Percentiles rank a stretch among this genome's conserved stretches.
Conservation (phyloP, 768 basidiomycete genomes). For the Lactarius evosmus region DNA sequence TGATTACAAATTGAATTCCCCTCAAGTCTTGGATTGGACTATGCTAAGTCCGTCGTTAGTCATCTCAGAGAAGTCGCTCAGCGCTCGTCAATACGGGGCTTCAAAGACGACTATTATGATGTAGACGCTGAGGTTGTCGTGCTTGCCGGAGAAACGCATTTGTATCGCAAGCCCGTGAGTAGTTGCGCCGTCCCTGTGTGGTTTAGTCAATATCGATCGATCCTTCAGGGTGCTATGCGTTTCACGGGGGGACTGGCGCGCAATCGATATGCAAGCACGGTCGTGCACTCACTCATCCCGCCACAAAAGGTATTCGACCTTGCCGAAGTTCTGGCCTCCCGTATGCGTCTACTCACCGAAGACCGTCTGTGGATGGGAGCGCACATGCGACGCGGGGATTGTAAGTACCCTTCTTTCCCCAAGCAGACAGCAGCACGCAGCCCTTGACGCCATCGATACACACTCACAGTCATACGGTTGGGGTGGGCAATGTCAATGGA, state of each 20-base stretch:
- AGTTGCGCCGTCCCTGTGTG: slow-evolving; percentile 21
- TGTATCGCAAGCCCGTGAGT: slow-evolving; percentile 41
- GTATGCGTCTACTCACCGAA: slow-evolving; percentile 34
- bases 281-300: slow-evolving; percentile 9
- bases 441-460: slow-evolving; percentile 2
- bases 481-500: slow-evolving; percentile 39
- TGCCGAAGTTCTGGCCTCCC: slow-evolving; percentile 34
- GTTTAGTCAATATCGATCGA: not conserved
- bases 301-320: slow-evolving; percentile 32
- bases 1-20: not conserved
- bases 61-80: slow-evolving; percentile 40
- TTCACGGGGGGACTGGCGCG: slow-evolving; percentile 19
- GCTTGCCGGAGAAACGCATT: slow-evolving; percentile 42
- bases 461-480: slow-evolving; percentile 34
- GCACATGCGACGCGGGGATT: slow-evolving; percentile 46
- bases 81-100: slow-evolving; percentile 39
- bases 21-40: slow-evolving; percentile 43
- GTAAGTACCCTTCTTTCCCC: slow-evolving; percentile 30
- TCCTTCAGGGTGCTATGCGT: slow-evolving; percentile 25
- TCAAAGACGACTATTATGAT: slow-evolving; percentile 39
- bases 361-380: slow-evolving; percentile 43
- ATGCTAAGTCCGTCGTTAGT: slow-evolving; percentile 41
- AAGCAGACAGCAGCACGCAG: too few species aligned
- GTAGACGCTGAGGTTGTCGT: slow-evolving; percentile 39
- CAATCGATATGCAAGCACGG: slow-evolving; percentile 16